Percentiles rank a stretch among this genome's conserved stretches.
Evolutionary conservation across 306 rosid genomes (phyloP).

Genomic region (Malus sylvestris): DNA sequence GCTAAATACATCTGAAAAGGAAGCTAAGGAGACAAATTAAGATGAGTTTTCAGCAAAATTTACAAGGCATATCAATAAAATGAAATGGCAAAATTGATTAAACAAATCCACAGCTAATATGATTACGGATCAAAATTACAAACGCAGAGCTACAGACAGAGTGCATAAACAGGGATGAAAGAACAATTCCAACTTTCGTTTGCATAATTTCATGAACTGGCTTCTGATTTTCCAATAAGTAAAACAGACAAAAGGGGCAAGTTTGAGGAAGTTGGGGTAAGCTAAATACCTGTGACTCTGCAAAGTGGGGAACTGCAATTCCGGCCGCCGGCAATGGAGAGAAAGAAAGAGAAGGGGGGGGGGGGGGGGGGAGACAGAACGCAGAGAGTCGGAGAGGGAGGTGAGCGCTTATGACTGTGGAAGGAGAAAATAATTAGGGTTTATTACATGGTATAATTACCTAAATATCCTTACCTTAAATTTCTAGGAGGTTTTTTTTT

Average conservation of each 20-base stretch:
- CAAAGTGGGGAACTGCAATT: too few relatives aligned
- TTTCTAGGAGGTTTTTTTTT: not conserved
- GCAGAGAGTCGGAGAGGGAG: not conserved
- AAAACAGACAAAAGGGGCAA: too few relatives aligned
- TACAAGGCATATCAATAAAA: not conserved
- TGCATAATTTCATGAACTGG: not conserved
- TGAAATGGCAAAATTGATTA: not conserved
- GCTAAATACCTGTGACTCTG: not conserved
- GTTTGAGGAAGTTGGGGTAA: not conserved
- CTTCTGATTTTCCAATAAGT: not conserved
- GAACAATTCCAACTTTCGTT: too few relatives aligned
- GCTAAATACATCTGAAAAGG: not conserved
- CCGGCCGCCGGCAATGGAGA: not conserved
- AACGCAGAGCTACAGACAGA: not conserved
- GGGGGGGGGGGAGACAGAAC: not conserved
- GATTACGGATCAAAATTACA: not conserved
- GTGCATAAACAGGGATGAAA: not conserved
- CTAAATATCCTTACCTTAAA: not conserved
- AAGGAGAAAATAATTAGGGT: conserved; percentile 1
- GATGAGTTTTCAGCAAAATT: not conserved
- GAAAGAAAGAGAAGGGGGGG: not conserved
- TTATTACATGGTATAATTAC: not conserved
- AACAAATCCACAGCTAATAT: not conserved
- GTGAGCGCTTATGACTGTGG: not conserved
- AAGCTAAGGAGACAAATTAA: not conserved